phyloP scores from a whole-genome alignment of 2,329 filamentous ascomycete species.

The Ceratocystiopsis sp. region DNA sequence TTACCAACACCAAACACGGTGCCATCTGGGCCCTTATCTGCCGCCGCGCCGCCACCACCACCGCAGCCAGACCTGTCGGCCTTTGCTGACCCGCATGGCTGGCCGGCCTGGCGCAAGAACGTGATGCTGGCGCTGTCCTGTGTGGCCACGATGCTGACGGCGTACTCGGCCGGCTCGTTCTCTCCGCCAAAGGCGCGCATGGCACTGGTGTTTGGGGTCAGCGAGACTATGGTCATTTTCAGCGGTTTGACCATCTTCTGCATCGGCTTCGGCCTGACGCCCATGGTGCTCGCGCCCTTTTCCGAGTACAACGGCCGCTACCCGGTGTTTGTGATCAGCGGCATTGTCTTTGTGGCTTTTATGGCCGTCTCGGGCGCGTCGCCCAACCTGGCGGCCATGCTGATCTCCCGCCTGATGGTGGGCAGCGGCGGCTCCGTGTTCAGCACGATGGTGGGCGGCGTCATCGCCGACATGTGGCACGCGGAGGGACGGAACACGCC shows the following conservation, averaged over 20 bases:
- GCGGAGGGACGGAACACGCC: conserved; percentile 67
- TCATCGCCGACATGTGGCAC: conserved; percentile 74
- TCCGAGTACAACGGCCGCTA: conserved; percentile 77
- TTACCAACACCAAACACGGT: conserved; percentile 17
- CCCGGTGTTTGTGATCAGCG: conserved; percentile 62
- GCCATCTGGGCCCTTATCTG: conserved; percentile 3
- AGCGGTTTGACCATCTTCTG: conserved; percentile 72
- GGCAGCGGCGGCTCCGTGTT: conserved; percentile 67
- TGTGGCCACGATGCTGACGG: conserved; percentile 57
- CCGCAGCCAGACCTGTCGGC: conserved; percentile 44
- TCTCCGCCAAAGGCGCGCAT: conserved; percentile 52
- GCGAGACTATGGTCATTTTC: conserved; percentile 39
- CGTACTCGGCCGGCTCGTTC: conserved; percentile 69
- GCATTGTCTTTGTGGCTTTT: conserved; percentile 52
- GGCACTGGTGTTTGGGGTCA: conserved; percentile 46
- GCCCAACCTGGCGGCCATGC: conserved; percentile 50
- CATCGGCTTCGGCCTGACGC: conserved; percentile 60
- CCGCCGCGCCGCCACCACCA: conserved; percentile 16
- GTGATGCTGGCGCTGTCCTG: conserved; percentile 59
- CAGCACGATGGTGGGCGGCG: conserved; percentile 81
- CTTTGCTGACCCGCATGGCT: conserved; percentile 55
- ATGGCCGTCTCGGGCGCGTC: conserved; percentile 61
- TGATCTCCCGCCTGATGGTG: conserved; percentile 57
- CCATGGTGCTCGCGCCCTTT: conserved; percentile 78
- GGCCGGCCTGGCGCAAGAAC: conserved; percentile 53